Base-by-base conservation (phyloP, 2,329 filamentous ascomycete species). In the Orbilia javanica region DNA sequence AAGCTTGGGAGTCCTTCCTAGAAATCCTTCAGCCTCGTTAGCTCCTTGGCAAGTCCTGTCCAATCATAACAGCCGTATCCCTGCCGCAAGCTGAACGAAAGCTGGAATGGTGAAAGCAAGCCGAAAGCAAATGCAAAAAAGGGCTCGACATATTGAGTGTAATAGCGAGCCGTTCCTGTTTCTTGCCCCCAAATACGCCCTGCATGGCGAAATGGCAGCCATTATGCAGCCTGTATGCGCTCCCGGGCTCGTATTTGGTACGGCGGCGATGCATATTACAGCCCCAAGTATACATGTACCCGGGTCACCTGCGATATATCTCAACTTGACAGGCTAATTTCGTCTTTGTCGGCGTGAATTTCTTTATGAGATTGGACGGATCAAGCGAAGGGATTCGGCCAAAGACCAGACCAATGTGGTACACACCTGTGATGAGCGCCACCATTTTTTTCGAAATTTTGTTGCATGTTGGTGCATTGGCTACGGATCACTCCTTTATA, bases 11-110 rank as follows among this genome's bases (percentile, higher is more conserved):
- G 2, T 11, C 34, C 7, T 36, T 57, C 52, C 31, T 10, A n/a
- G 68, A 63, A 73, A 65, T 66, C 50, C 70, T 69, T 76, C 72
- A 76, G 72, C 72, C 72, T 76, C 72, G 50, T 57, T 76, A 69
- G 72, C 72, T 64, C 48, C 72, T 76, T 70, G 64, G 65, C 72
- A 8, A 8, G 18, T 20, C 36, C 10, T 18, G 53, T 27, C 71
- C 42, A 75, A 75, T 75, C 18, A 65, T 48, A 27, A 46, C 20
- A 27, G 44, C 29, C 18, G 60, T 52, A 53, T 8, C 60, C 60
- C 57, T 53, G 39, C 20, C 20, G 7, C 20, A 44, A 62, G 60
- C 69, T 64, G 50, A 60, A 50, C 39, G 2, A 60, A 22, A 62
- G 46, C 57, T 46, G 34, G 42, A 48, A n/a, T n/a, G n/a, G n/a